Percentiles rank a stretch among this genome's conserved stretches.
phyloP scores from a whole-genome alignment of 371 early-diverging fungal species.

The Mortierella sp. region DNA sequence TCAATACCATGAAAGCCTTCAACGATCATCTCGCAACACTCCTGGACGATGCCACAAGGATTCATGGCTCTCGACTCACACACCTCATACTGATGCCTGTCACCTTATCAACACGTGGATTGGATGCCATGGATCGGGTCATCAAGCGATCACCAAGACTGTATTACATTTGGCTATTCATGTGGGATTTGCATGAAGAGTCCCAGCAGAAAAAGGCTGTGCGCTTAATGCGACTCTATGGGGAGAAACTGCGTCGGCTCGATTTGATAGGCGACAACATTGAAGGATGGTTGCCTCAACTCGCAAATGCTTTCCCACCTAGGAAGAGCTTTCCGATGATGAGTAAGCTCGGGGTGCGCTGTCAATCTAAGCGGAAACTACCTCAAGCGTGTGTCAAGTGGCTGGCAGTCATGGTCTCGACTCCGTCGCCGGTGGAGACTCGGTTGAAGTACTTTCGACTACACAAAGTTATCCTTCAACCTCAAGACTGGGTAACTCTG shows the following conservation, averaged over 20 bases:
- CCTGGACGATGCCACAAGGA: not conserved
- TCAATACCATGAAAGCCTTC: not conserved
- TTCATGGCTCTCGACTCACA: not conserved
- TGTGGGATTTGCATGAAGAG: no score
- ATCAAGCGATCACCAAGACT: not conserved
- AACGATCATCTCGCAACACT: not conserved
- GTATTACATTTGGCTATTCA: not conserved
- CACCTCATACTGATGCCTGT: not conserved
- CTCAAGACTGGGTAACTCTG: not conserved
- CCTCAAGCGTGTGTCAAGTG: not conserved
- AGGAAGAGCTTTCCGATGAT: not conserved
- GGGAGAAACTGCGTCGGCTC: not conserved
- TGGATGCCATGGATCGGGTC: not conserved
- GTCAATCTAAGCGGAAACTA: not conserved
- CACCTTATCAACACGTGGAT: not conserved
- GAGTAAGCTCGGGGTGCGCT: not conserved
- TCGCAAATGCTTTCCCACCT: not conserved
- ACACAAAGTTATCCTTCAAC: not conserved
- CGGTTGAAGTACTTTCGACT: not conserved
- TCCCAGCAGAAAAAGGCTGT: not conserved
- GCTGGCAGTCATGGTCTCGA: not conserved
- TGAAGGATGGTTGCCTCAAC: not conserved
- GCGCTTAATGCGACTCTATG: not conserved
- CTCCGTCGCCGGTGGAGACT: not conserved
- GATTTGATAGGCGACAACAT: not conserved